A percentile compares a stretch with the other conserved stretches of the same genome.
phyloP scores from a whole-genome alignment of 2,329 filamentous ascomycete genomes.

The Arthrocladium fulminans region DNA sequence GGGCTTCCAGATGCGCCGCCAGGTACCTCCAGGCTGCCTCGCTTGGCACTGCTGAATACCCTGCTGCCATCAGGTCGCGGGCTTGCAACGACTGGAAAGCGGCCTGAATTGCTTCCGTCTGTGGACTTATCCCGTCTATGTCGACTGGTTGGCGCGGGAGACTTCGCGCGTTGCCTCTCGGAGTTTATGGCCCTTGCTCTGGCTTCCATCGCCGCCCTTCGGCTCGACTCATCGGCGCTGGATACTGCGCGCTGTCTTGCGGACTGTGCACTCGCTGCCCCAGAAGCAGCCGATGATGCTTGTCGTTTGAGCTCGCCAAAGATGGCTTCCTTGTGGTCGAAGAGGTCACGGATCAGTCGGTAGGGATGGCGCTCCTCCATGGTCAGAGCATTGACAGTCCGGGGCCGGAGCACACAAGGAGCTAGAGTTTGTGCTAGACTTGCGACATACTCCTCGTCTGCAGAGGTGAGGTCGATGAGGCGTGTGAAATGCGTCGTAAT shows the following conservation, averaged over 20 bases:
- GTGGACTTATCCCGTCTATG: slow-evolving; percentile 77
- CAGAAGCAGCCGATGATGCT: slow-evolving; percentile 28
- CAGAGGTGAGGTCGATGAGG: slow-evolving; percentile 90
- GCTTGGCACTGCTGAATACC: slow-evolving; percentile 32
- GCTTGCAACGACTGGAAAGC: slow-evolving; percentile 68
- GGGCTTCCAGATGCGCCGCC: slow-evolving; percentile 44
- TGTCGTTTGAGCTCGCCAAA: slow-evolving; percentile 89
- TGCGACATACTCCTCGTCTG: slow-evolving; percentile 75
- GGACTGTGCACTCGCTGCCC: slow-evolving; percentile 1
- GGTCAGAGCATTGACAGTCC: slow-evolving; percentile 77
- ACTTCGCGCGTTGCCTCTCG: slow-evolving; percentile 63
- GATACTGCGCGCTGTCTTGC: slow-evolving; percentile 50
- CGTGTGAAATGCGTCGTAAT: slow-evolving; percentile 98
- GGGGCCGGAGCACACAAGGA: slow-evolving; percentile 79
- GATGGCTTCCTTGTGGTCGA: slow-evolving; percentile 87
- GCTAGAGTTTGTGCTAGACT: slow-evolving; percentile 66
- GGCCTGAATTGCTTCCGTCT: slow-evolving; percentile 44
- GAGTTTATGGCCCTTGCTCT: slow-evolving; percentile 71
- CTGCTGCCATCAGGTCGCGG: slow-evolving; percentile 53
- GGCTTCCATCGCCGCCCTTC: slow-evolving; percentile 89
- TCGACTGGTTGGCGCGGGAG: slow-evolving; percentile 46
- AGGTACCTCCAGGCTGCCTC: slow-evolving; percentile 75
- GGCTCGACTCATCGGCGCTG: slow-evolving; percentile 86
- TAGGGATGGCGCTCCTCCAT: slow-evolving; percentile 93
- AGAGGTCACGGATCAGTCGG: slow-evolving; percentile 82